Evolutionary conservation across 1,284 basidiomycete genomes (phyloP), one percentile per base, ranked within the genome.

Genomic region (Ceraceosorus bombacis): DNA sequence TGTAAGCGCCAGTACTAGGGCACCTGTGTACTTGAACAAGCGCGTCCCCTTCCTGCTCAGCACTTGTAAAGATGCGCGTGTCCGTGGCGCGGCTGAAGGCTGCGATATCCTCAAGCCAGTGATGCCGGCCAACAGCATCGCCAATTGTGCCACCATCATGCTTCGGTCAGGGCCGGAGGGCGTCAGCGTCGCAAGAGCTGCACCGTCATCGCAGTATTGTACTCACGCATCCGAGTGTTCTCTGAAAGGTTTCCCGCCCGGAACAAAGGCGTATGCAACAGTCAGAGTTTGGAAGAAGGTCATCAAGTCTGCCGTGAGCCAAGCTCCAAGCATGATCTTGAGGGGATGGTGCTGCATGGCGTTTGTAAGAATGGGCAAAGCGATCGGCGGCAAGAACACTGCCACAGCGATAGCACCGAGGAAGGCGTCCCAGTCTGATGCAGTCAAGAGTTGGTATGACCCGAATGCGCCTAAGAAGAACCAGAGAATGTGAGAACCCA

Each of bases 251-350:
- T 82, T 79, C 0, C 90, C 91, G 1, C 88, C 87, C 0, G 91
- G 91, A 2, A 95, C 89, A 70, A 95, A 95, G 0, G 91, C 92
- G 78, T 96, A 95, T 0, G 92, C 92, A 52, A 90, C 89, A 0
- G 90, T 92, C 78, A 89, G 85, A 8, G 74, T 70, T 12, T 67
- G 66, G n/a, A 76, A 39, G 59, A 76, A 76, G 2, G 62, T 64
- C 13, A 73, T 62, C 43, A 73, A 37, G 40, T 69, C 68, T 49
- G 67, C 62, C 9, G 67, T 57, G 10, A 73, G 60, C 73, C 74
- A 76, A 15, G 57, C 63, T 40, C 56, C 60, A 2, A 69, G 51
- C 65, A 73, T 66, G 15, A 68, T 55, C 56, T 63, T 66, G 49
- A 74, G 60, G 7, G 73, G 73, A 38, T 71, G 60, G 46, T 71